Base-by-base conservation (phyloP, 192 early-diverging fungal genomes). In the Tieghemiomyces parasiticus region DNA sequence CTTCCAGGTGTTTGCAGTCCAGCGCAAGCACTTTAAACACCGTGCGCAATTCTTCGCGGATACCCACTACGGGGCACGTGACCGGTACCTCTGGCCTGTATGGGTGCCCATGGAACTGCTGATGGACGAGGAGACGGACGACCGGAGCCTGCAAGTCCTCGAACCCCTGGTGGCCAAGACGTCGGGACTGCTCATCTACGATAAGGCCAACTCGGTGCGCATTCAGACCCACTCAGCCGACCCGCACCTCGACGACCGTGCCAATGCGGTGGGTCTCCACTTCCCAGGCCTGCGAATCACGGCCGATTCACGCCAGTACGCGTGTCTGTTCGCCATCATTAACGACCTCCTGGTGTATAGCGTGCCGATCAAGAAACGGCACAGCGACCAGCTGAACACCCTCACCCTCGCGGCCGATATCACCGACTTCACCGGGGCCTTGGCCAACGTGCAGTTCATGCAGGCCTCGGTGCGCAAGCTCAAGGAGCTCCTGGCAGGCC, bases 351-450 rank as follows among this genome's bases (percentile, higher is more conserved):
- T 94, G 12, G 78, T 91, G 20, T 94, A 90, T 60, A 81, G 80
- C 25, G 92, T 92, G 61, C 88, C 92, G 6, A 78, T 77, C 0
- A 80, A 81, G 52, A 86, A 84, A 28, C 82, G 84, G 35, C 77
- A 87, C 19, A 70, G 74, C 48, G 84, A 85, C 47, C 72, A 81
- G 28, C 65, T 92, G 14, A 78, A 81, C 42, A 87, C 87, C 35
- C 89, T 90, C 60, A 71, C 85, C 59, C 69, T 92, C 48, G 84
- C 87, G 14, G 81, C 86, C 35, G 88, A 94, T 68, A 79, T 84
- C 74, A 74, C 79, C 60, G 79, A 91, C 61, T 58, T 91, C 24
- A 63, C 60, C 14, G 77, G 81, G 4, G 63, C 72, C 60, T 51
- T 71, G 10, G 55, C 30, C 26, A 52, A 56, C 54, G 32, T 34